Conservation (phyloP, 805 yeast genomes). For the Sungouiella blattae region DNA sequence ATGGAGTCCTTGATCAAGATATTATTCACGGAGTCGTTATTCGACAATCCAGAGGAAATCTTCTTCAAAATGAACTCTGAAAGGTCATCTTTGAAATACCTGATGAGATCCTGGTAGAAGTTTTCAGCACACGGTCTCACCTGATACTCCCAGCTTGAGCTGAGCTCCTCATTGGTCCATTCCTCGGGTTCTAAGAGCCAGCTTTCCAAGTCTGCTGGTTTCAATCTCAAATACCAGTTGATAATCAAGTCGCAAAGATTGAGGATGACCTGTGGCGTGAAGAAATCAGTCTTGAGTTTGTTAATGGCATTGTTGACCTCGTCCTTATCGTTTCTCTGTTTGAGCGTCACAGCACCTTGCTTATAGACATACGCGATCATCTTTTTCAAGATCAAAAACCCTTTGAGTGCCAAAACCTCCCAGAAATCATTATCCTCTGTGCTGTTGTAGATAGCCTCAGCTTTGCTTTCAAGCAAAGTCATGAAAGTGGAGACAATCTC, state of each 20-base stretch:
- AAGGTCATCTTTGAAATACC: slow-evolving; percentile 55
- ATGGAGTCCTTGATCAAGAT: slow-evolving; percentile 74
- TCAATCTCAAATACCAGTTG: slow-evolving; percentile 67
- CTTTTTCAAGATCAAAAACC: slow-evolving; percentile 61
- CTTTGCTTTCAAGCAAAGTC: slow-evolving; percentile 59
- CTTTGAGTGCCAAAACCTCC: slow-evolving; percentile 69
- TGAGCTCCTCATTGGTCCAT: slow-evolving; percentile 80
- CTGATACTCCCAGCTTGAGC: slow-evolving; percentile 77
- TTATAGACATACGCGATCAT: slow-evolving; percentile 59
- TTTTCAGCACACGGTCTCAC: slow-evolving; percentile 84
- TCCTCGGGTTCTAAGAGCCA: slow-evolving; percentile 92
- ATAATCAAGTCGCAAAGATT: slow-evolving; percentile 65
- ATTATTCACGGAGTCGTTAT: slow-evolving; percentile 37
- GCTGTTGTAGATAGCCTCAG: slow-evolving; percentile 58
- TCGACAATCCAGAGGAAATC: slow-evolving; percentile 43
- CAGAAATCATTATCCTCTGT: slow-evolving; percentile 61
- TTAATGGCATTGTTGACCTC: slow-evolving; percentile 59
- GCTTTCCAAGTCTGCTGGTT: slow-evolving; percentile 71
- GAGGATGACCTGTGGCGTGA: slow-evolving; percentile 54
- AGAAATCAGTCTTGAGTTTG: slow-evolving; percentile 50
- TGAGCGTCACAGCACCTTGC: slow-evolving; percentile 64
- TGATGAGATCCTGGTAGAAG: slow-evolving; percentile 71
- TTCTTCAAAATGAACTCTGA: slow-evolving; percentile 55
- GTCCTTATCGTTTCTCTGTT: slow-evolving; percentile 59
- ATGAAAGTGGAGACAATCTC: slow-evolving; percentile 62